Evolutionary conservation across 2,329 filamentous ascomycete species (phyloP).

Genomic region (Beauveria rudraprayagi): DNA sequence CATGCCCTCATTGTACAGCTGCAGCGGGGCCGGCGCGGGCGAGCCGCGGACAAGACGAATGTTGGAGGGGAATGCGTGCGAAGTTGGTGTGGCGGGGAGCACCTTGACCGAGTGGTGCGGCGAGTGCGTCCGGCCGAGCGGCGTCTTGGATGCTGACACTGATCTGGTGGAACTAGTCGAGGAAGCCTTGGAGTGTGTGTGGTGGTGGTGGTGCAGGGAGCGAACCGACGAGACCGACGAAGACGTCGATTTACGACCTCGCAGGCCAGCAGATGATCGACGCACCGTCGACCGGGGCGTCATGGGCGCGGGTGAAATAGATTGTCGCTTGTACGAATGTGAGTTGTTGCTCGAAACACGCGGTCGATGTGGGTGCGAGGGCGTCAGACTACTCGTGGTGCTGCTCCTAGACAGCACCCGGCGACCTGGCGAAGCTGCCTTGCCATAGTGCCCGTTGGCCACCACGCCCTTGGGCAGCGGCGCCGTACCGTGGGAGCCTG

Average conservation of each 20-base stretch:
- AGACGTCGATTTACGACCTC: slow-evolving; percentile 90
- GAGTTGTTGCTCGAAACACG: slow-evolving; percentile 24
- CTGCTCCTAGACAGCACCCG: slow-evolving; percentile 16
- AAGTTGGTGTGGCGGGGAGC: slow-evolving; percentile 80
- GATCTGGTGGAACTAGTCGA: slow-evolving; percentile 80
- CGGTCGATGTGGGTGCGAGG: slow-evolving; percentile 22
- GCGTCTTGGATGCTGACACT: slow-evolving; percentile 61
- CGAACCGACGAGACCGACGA: slow-evolving; percentile 90
- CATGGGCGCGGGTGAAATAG: slow-evolving; percentile 75
- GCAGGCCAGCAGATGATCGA: slow-evolving; percentile 71
- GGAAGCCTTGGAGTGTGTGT: slow-evolving; percentile 87
- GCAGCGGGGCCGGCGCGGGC: slow-evolving; percentile 34
- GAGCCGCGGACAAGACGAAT: slow-evolving; percentile 69
- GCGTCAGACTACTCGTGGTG: slow-evolving; percentile 18
- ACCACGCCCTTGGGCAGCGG: slow-evolving; percentile 43
- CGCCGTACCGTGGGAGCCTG: slow-evolving; percentile 30
- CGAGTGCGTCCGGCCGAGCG: slow-evolving; percentile 55
- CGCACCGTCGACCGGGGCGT: slow-evolving; percentile 84
- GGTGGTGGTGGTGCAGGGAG: slow-evolving; percentile 78
- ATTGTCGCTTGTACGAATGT: slow-evolving; percentile 60
- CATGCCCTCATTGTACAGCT: slow-evolving; percentile 52
- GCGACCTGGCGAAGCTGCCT: slow-evolving; percentile 16
- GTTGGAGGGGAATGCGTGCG: slow-evolving; percentile 69
- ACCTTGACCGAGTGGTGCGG: slow-evolving; percentile 92
- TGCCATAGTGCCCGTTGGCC: slow-evolving; percentile 40